These are phyloP conservation scores for Pseudogymnoascus sp. DNA, from an alignment of 2,329 filamentous ascomycete species.

Conservation along the genomic window DNA sequence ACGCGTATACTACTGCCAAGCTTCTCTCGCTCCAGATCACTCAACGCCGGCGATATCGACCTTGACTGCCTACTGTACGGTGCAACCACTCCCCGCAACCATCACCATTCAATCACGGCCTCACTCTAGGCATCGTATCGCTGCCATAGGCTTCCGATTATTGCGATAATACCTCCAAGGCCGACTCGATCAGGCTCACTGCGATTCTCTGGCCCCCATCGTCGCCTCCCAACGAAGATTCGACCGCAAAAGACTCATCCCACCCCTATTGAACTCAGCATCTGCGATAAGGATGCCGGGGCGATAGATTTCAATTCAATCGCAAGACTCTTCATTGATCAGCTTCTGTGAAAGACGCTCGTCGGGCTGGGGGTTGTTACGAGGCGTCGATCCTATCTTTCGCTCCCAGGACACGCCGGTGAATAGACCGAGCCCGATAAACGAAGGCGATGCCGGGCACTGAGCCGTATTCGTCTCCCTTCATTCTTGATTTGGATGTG, in stretches of 20 bases:
- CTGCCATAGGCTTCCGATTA: background rate
- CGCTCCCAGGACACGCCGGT: conserved; percentile 1
- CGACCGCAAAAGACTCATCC: background rate
- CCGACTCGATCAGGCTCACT: background rate
- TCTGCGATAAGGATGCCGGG: background rate
- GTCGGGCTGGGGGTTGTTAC: conserved; percentile 3
- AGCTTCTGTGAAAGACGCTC: background rate
- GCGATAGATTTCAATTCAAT: background rate
- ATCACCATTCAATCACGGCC: background rate
- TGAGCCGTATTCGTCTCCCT: conserved; percentile 22
- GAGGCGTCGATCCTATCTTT: background rate
- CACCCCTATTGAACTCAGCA: conserved; percentile 2
- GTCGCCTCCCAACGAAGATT: background rate
- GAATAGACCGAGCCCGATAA: conserved; percentile 7
- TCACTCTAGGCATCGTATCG: background rate
- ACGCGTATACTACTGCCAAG: background rate
- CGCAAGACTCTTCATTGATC: background rate
- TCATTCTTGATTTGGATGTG: conserved; percentile 30
- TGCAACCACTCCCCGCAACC: background rate
- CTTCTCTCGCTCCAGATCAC: background rate
- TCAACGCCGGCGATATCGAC: conserved; percentile 1
- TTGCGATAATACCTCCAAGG: background rate
- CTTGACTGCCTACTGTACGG: background rate
- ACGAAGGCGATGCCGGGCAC: conserved; percentile 10
- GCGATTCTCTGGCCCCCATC: background rate